Conservation (phyloP, 495 filamentous ascomycete species). For the Penicillium arizonense region DNA sequence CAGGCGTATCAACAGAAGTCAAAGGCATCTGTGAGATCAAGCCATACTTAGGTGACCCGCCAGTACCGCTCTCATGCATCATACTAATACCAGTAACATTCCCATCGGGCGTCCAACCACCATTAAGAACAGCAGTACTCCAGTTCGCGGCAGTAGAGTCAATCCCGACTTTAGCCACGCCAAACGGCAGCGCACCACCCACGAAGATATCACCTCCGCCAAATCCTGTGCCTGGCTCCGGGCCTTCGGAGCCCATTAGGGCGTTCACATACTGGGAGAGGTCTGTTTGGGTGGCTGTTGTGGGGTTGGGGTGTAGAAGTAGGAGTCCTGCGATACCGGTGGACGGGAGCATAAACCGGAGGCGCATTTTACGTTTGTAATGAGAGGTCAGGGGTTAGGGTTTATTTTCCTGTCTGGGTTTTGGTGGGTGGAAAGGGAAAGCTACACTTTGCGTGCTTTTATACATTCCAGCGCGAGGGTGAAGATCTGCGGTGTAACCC, state of each 20-base stretch:
- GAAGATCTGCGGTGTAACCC: slow-evolving; percentile 4
- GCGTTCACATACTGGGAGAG: slow-evolving; percentile 49
- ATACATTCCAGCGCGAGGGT: slow-evolving; percentile 4
- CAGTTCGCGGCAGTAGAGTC: slow-evolving; percentile 56
- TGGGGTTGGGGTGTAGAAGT: background rate
- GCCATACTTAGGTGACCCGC: slow-evolving; percentile 69
- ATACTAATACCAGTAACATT: slow-evolving; percentile 63
- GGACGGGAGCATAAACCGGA: too few relatives aligned
- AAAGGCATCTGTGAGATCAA: slow-evolving; percentile 64
- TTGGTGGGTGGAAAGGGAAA: too few relatives aligned
- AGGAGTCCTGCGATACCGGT: background rate
- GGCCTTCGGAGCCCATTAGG: slow-evolving; percentile 37
- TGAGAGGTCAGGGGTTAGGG: too few relatives aligned
- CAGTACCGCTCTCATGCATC: slow-evolving; percentile 71
- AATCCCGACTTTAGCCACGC: slow-evolving; percentile 65
- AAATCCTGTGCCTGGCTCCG: slow-evolving; percentile 26
- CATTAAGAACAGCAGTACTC: slow-evolving; percentile 46
- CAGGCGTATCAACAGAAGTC: slow-evolving; percentile 27
- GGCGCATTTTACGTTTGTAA: too few relatives aligned
- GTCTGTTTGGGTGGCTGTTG: slow-evolving; percentile 21
- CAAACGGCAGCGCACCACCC: slow-evolving; percentile 62
- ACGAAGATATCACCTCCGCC: slow-evolving; percentile 68
- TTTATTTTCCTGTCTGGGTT: too few relatives aligned
- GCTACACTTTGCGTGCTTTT: background rate
- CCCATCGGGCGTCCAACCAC: slow-evolving; percentile 58